These are phyloP conservation scores for Plasmodium yoelii DNA, from an alignment of 169 alveolate genomes.

Conservation along the genomic window DNA sequence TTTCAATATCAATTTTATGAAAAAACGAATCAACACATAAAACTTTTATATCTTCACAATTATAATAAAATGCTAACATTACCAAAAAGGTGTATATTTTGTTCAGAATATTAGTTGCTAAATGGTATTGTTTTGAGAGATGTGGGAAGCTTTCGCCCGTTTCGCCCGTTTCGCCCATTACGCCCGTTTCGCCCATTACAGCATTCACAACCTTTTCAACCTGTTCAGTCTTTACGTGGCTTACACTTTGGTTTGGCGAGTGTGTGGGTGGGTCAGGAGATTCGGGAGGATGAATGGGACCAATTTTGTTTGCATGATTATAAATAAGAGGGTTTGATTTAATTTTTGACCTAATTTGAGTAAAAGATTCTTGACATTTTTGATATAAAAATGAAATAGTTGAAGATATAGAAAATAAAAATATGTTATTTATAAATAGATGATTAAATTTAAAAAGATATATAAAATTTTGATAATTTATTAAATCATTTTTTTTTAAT, in stretches of 20 bases:
- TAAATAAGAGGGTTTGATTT: no score
- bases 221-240: no score
- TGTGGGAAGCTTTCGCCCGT: background rate
- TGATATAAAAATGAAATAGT: background rate
- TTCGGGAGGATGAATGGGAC: no score
- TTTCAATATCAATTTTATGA: background rate
- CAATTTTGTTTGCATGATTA: no score
- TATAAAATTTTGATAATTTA: slow-evolving; percentile 27
- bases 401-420: slow-evolving; percentile 42
- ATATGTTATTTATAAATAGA: slow-evolving; percentile 28
- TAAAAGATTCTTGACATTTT: background rate
- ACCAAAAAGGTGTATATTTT: slow-evolving; percentile 7
- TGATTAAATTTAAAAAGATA: slow-evolving; percentile 39
- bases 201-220: no score
- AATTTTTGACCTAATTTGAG: no score
- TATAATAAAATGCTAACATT: slow-evolving; percentile 31
- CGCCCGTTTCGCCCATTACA: no score
- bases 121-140: background rate
- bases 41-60: background rate
- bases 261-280: no score
- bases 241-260: no score
- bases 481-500: slow-evolving; percentile 34
- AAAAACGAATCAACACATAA: background rate
- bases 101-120: background rate
- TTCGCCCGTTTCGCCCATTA: no score